These are phyloP conservation scores for Avena eriantha DNA, from an alignment of 176 grass and related monocot species.

Conservation along the genomic window DNA sequence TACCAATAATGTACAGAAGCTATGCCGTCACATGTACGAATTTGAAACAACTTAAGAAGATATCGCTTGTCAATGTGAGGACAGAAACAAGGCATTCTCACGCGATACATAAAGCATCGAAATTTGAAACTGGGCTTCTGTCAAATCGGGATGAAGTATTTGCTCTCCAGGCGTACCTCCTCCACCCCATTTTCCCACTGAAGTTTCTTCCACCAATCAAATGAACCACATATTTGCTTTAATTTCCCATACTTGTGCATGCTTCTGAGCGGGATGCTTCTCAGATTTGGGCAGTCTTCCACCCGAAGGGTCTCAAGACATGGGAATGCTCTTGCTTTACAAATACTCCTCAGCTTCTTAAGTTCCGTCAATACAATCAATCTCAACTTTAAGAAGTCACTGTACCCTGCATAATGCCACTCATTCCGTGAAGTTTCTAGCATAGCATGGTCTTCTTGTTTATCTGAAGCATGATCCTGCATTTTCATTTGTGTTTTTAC, in stretches of 20 bases:
- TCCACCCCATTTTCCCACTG: slow-evolving; percentile 50
- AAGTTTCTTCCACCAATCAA: slow-evolving; percentile 70
- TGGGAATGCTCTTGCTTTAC: slow-evolving; percentile 52
- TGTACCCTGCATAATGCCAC: neutral
- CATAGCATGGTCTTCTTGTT: neutral
- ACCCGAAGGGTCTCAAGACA: slow-evolving; percentile 75
- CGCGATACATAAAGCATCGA: neutral
- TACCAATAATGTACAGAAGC: neutral
- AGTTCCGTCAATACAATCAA: slow-evolving; percentile 57
- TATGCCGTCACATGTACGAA: slow-evolving; percentile 17
- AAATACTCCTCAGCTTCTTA: slow-evolving; percentile 55
- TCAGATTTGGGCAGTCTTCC: slow-evolving; percentile 63
- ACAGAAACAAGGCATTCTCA: neutral
- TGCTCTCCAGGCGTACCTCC: slow-evolving; percentile 38
- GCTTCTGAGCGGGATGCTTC: slow-evolving; percentile 47
- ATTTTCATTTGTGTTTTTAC: neutral
- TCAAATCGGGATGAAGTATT: slow-evolving; percentile 62
- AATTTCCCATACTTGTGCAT: slow-evolving; percentile 45
- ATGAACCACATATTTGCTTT: slow-evolving; percentile 67
- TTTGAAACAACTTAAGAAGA: neutral
- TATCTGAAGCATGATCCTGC: neutral
- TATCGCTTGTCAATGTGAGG: neutral
- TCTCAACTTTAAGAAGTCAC: slow-evolving; percentile 58
- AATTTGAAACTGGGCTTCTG: neutral
- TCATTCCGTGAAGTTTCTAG: neutral